Evolutionary conservation across 2,329 filamentous ascomycete species (phyloP).

Genomic region (Emydomyces testavorans): DNA sequence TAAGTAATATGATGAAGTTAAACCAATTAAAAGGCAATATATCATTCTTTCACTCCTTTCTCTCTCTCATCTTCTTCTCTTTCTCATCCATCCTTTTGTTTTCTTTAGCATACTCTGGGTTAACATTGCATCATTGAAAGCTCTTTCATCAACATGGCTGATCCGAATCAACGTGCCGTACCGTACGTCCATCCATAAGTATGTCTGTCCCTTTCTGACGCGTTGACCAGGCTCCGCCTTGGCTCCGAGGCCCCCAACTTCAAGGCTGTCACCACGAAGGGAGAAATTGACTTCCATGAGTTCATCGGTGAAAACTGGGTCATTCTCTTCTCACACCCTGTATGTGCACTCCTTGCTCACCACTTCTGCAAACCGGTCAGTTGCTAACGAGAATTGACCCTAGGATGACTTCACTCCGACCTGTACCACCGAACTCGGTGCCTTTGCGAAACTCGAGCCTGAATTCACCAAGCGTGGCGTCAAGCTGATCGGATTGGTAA

Average conservation of each 20-base stretch:
- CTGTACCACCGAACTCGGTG: slow-evolving; percentile 89
- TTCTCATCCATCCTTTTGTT: neutral
- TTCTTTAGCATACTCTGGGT: slow-evolving; percentile 4
- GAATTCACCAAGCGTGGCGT: slow-evolving; percentile 79
- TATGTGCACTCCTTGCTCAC: slow-evolving; percentile 16
- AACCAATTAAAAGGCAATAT: too few relatives aligned
- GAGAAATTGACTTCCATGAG: slow-evolving; percentile 58
- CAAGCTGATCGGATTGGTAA: slow-evolving; percentile 74
- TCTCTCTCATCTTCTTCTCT: neutral
- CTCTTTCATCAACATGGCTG: slow-evolving; percentile 31
- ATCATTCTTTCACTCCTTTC: too few relatives aligned
- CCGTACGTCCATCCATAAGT: slow-evolving; percentile 26
- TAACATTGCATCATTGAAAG: too few relatives aligned
- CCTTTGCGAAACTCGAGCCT: slow-evolving; percentile 76
- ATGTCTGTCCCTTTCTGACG: neutral
- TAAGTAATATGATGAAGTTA: too few relatives aligned
- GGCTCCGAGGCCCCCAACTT: slow-evolving; percentile 59
- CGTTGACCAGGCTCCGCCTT: slow-evolving; percentile 44
- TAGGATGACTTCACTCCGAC: slow-evolving; percentile 75
- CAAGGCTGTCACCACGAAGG: slow-evolving; percentile 55
- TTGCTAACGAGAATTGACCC: neutral
- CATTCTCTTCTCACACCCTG: slow-evolving; percentile 60
- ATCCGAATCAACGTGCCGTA: slow-evolving; percentile 28
- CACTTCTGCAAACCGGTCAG: neutral
- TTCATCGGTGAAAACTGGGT: slow-evolving; percentile 61